Base-by-base conservation (phyloP, 2,329 filamentous ascomycete species). In the Hymenoscyphus scutula region DNA sequence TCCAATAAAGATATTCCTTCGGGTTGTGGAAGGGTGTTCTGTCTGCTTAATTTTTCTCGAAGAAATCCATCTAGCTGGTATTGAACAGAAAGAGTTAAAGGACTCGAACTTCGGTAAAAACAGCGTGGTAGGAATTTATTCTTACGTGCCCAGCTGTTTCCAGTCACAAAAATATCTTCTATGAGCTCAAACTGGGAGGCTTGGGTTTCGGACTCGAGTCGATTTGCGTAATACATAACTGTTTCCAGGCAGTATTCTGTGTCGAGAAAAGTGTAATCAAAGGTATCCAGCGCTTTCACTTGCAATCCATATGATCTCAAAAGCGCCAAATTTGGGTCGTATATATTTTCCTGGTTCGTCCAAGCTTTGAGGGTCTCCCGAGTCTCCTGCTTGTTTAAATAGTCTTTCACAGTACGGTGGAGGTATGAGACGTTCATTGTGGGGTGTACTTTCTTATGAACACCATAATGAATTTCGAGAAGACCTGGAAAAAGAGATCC, bases 351-450 rank as follows among this genome's bases (percentile, higher is more conserved):
- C 19, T 45, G n/a, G 23, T 23, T 29, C 25, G 25, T 53, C 29
- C 25, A 29, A 30, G 3, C 2, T 30, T 53, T 53, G 5, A 53
- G 51, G 23, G 29, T 53, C 51, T 29, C 41, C 41, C 8, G 1
- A 7, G 25, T 34, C 2, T 59, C 56, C 25, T 13, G 27, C 27
- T 38, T 37, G n/a, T 25, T 19, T 10, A 59, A 1, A 23, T 51
- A 37, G 25, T 59, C 27, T 11, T 53, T 59, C 23, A 53, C 56
- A 30, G 56, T 51, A 3, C 41, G 37, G 34, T 59, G 56, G 17
- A 59, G 41, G 27, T 51, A 59, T 17, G 23, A 25, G 15, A 59
- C 41, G 2, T 6, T 2, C 27, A 51, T 17, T 10, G 4, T 1
- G 6, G 23, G 23, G 15, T 1, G 15, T 10, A 32, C 2, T 2